Percentiles rank a stretch among this genome's conserved stretches.
These are phyloP conservation scores for Paramecium tetraurelia DNA, from an alignment of 73 alveolate genomes.

Conservation along the genomic window DNA sequence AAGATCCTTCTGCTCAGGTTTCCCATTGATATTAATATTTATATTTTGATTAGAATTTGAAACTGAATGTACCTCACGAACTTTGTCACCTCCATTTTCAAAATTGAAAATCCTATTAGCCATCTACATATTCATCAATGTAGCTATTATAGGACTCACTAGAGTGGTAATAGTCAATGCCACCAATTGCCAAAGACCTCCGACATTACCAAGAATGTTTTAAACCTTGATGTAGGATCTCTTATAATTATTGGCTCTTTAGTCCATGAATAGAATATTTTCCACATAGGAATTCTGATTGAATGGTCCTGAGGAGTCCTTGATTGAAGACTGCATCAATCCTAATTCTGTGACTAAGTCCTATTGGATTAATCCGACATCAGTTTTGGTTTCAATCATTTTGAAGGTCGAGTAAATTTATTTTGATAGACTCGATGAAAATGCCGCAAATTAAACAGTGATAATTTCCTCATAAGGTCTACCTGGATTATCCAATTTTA, in stretches of 20 bases:
- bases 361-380: background rate
- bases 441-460: background rate
- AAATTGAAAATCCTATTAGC: slow-evolving; percentile 26
- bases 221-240: background rate
- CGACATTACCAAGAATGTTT: background rate
- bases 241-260: background rate
- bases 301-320: background rate
- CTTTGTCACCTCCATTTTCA: background rate
- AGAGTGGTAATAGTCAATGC: background rate
- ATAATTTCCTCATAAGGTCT: slow-evolving; percentile 3
- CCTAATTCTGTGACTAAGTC: background rate
- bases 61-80: background rate
- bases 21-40: background rate
- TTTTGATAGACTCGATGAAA: background rate
- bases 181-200: slow-evolving; percentile 24
- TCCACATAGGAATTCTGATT: background rate
- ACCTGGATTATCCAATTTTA: background rate
- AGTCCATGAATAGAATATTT: background rate
- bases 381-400: background rate
- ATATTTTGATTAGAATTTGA: background rate
- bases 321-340: background rate
- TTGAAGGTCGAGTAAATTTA: background rate
- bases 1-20: background rate
- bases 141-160: background rate
- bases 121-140: background rate